Evolutionary conservation across 495 filamentous ascomycete species (phyloP).

Genomic region (Tuber melanosporum): DNA sequence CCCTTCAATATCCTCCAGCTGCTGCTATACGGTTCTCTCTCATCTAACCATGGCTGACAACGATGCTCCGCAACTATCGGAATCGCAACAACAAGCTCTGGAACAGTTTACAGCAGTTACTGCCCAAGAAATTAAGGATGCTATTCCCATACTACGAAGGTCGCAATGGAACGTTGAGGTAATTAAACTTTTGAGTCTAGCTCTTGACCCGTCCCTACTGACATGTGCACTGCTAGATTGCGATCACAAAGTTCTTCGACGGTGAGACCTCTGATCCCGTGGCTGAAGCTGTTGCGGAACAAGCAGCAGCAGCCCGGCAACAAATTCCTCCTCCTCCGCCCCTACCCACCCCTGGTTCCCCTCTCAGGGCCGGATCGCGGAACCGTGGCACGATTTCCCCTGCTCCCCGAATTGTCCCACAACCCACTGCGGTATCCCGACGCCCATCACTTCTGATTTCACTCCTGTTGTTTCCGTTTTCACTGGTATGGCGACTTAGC

Average conservation of each 20-base stretch:
- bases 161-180: constrained; percentile 97
- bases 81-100: constrained; percentile 69
- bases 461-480: constrained; percentile 75
- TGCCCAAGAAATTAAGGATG: constrained; percentile 67
- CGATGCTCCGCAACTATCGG: constrained; percentile 64
- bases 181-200: constrained; percentile 15
- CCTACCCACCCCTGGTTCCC: constrained; percentile 41
- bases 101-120: constrained; percentile 86
- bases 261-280: constrained; percentile 79
- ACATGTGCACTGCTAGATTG: constrained; percentile 56
- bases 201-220: constrained; percentile 14
- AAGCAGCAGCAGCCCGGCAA: constrained; percentile 43
- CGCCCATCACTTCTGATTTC: constrained; percentile 67
- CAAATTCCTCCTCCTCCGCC: constrained; percentile 39
- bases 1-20: constrained; percentile 1
- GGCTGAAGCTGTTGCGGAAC: constrained; percentile 63
- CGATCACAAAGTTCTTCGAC: constrained; percentile 94
- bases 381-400: constrained; percentile 43
- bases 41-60: constrained; percentile 31
- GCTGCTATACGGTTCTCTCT: constrained; percentile 20
- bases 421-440: constrained; percentile 58
- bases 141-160: constrained; percentile 70
- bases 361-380: constrained; percentile 11
- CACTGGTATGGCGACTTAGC: constrained; percentile 63
- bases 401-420: constrained; percentile 76